Percentiles rank a stretch among this genome's conserved stretches.
Conservation (phyloP, 441 rosid species). For the Adansonia gregorii region DNA sequence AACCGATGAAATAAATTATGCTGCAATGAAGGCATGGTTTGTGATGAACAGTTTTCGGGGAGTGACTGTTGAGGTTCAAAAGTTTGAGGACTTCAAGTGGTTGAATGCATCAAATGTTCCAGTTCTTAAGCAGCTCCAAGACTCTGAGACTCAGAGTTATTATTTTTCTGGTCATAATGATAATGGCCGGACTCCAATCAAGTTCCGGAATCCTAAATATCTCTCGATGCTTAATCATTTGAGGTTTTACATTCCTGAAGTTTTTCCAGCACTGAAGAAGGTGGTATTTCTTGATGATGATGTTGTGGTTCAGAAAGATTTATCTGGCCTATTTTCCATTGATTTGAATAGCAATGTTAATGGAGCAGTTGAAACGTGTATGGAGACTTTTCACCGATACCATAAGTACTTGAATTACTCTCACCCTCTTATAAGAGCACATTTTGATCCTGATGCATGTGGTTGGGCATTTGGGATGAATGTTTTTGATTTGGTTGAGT, state of each 20-base stretch:
- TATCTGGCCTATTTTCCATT: conserved; percentile 57
- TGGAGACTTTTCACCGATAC: conserved; percentile 92
- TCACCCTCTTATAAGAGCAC: conserved; percentile 78
- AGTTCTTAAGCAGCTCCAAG: conserved; percentile 96
- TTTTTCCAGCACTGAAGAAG: conserved; percentile 77
- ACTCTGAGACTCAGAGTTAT: conserved; percentile 90
- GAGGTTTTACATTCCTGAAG: conserved; percentile 90
- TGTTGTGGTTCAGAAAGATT: conserved; percentile 84
- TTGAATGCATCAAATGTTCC: conserved; percentile 96
- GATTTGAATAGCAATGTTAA: conserved; percentile 78
- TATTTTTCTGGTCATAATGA: conserved; percentile 90
- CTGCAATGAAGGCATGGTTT: conserved; percentile 95
- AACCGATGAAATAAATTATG: conserved; percentile 85
- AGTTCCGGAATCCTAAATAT: conserved; percentile 88
- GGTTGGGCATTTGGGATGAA: conserved; percentile 99
- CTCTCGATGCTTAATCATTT: conserved; percentile 87
- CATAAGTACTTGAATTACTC: conserved; percentile 72
- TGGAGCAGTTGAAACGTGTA: conserved; percentile 98
- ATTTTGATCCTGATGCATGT: conserved; percentile 94
- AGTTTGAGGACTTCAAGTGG: conserved; percentile 94
- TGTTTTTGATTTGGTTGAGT: conserved; percentile 83
- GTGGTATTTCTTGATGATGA: conserved; percentile 92
- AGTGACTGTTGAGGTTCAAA: conserved; percentile 89
- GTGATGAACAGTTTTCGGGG: conserved; percentile 68
- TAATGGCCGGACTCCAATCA: conserved; percentile 79